phyloP scores from a whole-genome alignment of 176 grass and related monocot species.

The Alopecurus myosuroides region DNA sequence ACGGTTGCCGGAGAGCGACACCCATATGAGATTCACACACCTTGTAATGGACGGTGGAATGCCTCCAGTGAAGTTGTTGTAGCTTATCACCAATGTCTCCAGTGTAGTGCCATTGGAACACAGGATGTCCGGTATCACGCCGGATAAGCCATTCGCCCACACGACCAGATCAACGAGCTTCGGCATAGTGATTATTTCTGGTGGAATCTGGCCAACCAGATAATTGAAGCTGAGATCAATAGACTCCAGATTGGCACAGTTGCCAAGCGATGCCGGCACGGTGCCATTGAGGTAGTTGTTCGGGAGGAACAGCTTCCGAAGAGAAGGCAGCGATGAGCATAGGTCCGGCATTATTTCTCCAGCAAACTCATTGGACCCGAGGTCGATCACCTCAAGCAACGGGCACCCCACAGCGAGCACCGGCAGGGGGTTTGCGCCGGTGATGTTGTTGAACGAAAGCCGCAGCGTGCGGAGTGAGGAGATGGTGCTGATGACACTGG shows the following conservation, averaged over 20 bases:
- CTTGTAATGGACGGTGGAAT: constrained; percentile 57
- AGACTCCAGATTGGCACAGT: constrained; percentile 64
- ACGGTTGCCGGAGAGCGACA: constrained; percentile 69
- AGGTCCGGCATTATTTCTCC: constrained; percentile 57
- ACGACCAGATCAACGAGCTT: constrained; percentile 68
- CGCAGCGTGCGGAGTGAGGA: constrained; percentile 52
- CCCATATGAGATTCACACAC: constrained; percentile 79
- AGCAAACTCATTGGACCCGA: constrained; percentile 60
- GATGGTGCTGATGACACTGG: constrained; percentile 56
- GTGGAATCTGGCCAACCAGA: constrained; percentile 50
- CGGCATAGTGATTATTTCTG: constrained; percentile 44
- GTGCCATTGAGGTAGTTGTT: constrained; percentile 72
- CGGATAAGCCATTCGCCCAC: constrained; percentile 85
- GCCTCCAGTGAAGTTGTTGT: constrained; percentile 64
- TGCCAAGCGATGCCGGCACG: constrained; percentile 44
- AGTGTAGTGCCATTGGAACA: constrained; percentile 45
- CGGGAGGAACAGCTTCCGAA: constrained; percentile 57
- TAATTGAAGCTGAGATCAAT: constrained; percentile 95
- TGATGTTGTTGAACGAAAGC: constrained; percentile 86
- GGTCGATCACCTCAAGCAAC: constrained; percentile 62
- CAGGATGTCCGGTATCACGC: constrained; percentile 63
- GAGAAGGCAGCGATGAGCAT: constrained; percentile 47
- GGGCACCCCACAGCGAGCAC: constrained; percentile 47
- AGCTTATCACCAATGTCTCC: constrained; percentile 85
- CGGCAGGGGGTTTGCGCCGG: constrained; percentile 46